Percentiles rank a stretch among this genome's conserved stretches.
phyloP scores from a whole-genome alignment of 805 yeast species.

The Pichia cabralensis region DNA sequence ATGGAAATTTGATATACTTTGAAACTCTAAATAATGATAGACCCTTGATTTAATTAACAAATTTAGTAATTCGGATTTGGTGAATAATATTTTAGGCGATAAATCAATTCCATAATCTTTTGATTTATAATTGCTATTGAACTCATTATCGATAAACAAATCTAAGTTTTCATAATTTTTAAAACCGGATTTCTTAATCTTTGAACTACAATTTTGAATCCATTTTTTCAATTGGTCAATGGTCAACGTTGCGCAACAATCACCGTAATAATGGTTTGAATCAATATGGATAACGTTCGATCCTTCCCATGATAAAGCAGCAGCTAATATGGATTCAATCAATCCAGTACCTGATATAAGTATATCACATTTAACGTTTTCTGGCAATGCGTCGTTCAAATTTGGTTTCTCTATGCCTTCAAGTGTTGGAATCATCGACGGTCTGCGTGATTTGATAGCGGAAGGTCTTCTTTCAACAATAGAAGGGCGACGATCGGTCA shows the following conservation, averaged over 20 bases:
- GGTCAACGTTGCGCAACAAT: constrained; percentile 73
- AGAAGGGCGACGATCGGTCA: constrained; percentile 54
- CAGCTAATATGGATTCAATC: constrained; percentile 79
- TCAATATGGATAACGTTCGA: constrained; percentile 88
- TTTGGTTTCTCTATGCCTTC: constrained; percentile 73
- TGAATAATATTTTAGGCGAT: constrained; percentile 79
- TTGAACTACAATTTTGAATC: constrained; percentile 70
- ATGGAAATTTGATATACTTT: constrained; percentile 79
- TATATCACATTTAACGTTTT: constrained; percentile 59
- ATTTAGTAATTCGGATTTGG: constrained; percentile 77
- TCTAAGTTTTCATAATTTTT: constrained; percentile 48
- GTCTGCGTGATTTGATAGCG: constrained; percentile 20
- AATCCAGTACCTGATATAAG: constrained; percentile 89
- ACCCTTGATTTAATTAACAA: constrained; percentile 78
- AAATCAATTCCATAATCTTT: constrained; percentile 82
- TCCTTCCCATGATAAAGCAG: constrained; percentile 98
- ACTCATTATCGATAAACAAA: constrained; percentile 53
- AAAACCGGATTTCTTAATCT: constrained; percentile 29
- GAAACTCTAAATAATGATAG: constrained; percentile 85
- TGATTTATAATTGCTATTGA: constrained; percentile 42
- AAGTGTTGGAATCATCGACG: constrained; percentile 50
- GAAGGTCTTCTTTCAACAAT: constrained; percentile 31
- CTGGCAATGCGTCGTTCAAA: constrained; percentile 47
- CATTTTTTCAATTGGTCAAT: constrained; percentile 78
- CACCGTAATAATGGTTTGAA: constrained; percentile 79